Base-by-base conservation (phyloP, 2,329 filamentous ascomycete genomes). In the Leptodontidium sp. region DNA sequence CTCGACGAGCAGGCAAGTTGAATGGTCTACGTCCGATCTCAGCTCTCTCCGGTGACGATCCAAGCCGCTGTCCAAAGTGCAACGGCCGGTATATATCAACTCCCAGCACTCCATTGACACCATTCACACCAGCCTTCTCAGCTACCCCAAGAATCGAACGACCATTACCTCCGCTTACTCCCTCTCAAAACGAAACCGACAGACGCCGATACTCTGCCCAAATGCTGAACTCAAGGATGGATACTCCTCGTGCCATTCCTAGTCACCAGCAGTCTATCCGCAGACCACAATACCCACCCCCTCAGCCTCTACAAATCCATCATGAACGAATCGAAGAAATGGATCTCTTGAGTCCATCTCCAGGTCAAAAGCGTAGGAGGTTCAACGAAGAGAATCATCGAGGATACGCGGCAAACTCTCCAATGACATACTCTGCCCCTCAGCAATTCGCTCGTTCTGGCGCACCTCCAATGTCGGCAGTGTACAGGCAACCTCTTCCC, bases 21-120 rank as follows among this genome's bases (percentile, higher is more conserved):
- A 75, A 68, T 66, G 72, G 71, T 17, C 62, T 65, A 55, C 70
- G 74, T 40, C 70, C 72, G 15, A 26, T 68, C 17, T 70, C 76
- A 49, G 77, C 80, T 1, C 77, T 80, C 1, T 75, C 79, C 1
- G 63, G 75, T 21, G 85, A 87, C 50, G 84, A 87, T 62, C 81
- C 84, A n/a, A 82, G 82, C 29, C 84, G 87, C 72, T 95, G 92
- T 77, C 83, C 85, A 43, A 93, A 90, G 83, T 94, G 92, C 74
- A 89, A 90, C 69, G 91, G 92, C 26, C 69, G 77, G 58, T 79
- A 77, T 61, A 78, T 78, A 24, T 77, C 75, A 53, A 78, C 76
- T 24, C 75, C 77, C 68, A 76, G 73, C 64, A 78, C 77, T 32
- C 76, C 77, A 50, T 61, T 77, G 6, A 77, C 76, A 61, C 74